phyloP scores from a whole-genome alignment of 192 early-diverging fungal species.

The Linderina pennispora region DNA sequence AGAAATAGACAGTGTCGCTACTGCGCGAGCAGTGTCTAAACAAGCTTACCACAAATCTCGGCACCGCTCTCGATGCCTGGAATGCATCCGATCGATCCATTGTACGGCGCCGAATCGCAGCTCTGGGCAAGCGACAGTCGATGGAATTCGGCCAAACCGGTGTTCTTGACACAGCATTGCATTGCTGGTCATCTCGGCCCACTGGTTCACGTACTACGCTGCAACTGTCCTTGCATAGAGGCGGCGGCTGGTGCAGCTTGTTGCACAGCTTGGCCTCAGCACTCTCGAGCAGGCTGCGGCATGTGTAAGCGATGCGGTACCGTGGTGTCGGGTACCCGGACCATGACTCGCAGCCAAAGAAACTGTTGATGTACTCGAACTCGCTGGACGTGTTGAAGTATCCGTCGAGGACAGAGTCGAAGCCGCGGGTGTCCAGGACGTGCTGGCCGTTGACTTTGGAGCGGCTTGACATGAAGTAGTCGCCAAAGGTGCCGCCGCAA shows the following conservation, averaged over 20 bases:
- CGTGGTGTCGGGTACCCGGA: conserved; percentile 11
- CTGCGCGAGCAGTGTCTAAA: conserved; percentile 2
- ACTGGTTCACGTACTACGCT: conserved; percentile 11
- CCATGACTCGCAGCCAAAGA: conserved; percentile 35
- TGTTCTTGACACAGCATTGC: conserved; percentile 14
- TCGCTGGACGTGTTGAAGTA: conserved; percentile 32
- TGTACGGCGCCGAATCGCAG: conserved; percentile 22
- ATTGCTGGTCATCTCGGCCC: conserved; percentile 15
- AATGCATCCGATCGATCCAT: conserved; percentile 12
- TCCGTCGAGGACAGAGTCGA: conserved; percentile 24
- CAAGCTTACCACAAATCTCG: conserved; percentile 23
- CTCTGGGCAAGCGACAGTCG: conserved; percentile 11
- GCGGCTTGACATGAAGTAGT: conserved; percentile 22
- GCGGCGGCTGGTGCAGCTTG: conserved; percentile 2
- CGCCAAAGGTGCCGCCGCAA: conserved; percentile 20
- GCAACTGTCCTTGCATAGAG: conserved; percentile 16
- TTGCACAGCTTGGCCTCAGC: conserved; percentile 20
- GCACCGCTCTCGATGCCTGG: conserved; percentile 15
- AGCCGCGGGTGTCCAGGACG: conserved; percentile 10
- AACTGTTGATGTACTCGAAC: conserved; percentile 14
- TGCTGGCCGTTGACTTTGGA: conserved; percentile 12
- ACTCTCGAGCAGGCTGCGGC: conserved; percentile 32
- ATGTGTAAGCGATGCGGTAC: conserved; percentile 33
- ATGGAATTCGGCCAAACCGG: conserved; percentile 8
- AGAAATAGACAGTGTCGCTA: background rate